phyloP scores from a whole-genome alignment of 768 basidiomycete genomes.

The Gloeostereum incarnatum region DNA sequence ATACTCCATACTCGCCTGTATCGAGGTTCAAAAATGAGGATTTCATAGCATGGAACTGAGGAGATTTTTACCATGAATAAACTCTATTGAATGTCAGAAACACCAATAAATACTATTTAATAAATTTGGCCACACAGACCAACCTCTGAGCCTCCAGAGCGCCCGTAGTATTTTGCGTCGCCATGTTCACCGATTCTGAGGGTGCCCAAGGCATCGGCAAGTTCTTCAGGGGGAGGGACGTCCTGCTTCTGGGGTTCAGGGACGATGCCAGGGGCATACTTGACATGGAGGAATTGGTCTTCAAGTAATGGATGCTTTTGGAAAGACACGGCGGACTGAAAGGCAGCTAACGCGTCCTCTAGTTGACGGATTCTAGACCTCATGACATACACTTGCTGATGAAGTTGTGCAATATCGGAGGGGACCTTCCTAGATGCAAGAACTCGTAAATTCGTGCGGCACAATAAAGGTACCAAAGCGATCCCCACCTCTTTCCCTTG shows the following conservation, averaged over 20 bases:
- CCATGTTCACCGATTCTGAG: slow-evolving; percentile 27
- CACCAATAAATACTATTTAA: too few species aligned
- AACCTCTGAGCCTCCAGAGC: slow-evolving; percentile 35
- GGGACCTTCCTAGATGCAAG: slow-evolving; percentile 13
- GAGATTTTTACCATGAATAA: too few species aligned
- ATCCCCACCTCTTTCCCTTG: too few species aligned
- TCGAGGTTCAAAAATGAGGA: too few species aligned
- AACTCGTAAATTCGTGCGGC: background rate
- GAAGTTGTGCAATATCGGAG: slow-evolving; percentile 30
- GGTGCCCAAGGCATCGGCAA: slow-evolving; percentile 24
- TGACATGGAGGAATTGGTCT: slow-evolving; percentile 16
- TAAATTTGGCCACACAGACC: slow-evolving; percentile 2
- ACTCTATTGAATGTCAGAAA: too few species aligned
- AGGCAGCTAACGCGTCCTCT: slow-evolving; percentile 26
- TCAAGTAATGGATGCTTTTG: slow-evolving; percentile 30
- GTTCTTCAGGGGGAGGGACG: slow-evolving; percentile 3
- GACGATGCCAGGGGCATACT: slow-evolving; percentile 6
- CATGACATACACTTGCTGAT: slow-evolving; percentile 26
- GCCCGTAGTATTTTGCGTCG: slow-evolving; percentile 28
- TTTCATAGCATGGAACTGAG: too few species aligned
- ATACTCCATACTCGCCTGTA: too few species aligned
- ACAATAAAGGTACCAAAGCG: too few species aligned
- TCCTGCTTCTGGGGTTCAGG: background rate
- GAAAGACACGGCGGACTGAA: slow-evolving; percentile 25
- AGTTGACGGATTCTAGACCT: slow-evolving; percentile 26